Evolutionary conservation across 148 eudicot species (phyloP).

Genomic region (Rhododendron williamsianum): DNA sequence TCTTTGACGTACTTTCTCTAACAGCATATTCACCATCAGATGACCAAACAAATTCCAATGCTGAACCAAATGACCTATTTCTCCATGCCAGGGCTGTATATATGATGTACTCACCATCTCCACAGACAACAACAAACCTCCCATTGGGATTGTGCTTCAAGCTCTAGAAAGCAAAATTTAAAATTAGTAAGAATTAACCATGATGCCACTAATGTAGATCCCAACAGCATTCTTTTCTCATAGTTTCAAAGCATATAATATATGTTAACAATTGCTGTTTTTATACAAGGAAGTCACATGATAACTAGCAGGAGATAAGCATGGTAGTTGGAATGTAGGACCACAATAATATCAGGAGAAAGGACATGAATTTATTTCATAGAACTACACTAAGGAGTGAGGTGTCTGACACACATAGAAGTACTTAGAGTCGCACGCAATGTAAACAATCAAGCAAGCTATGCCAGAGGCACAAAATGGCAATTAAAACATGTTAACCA

Average conservation of each 20-base stretch:
- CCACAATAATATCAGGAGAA: neutral
- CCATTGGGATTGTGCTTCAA: conserved; percentile 98
- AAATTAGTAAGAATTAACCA: neutral
- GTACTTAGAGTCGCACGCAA: neutral
- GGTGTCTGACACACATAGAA: neutral
- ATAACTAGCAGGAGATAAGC: neutral
- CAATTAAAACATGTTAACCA: neutral
- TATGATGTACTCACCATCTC: conserved; percentile 91
- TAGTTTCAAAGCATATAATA: neutral
- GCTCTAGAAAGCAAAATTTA: conserved; percentile 39
- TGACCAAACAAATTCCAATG: conserved; percentile 94
- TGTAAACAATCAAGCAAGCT: neutral
- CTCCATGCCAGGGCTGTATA: conserved; percentile 96
- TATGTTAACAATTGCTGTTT: neutral
- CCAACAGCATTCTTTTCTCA: neutral
- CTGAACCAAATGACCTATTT: conserved; percentile 91
- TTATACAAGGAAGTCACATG: neutral
- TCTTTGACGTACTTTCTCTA: conserved; percentile 96
- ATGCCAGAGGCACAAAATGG: neutral
- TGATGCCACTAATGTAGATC: neutral
- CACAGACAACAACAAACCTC: conserved; percentile 97
- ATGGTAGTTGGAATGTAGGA: neutral
- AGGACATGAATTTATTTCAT: neutral
- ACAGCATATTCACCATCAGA: conserved; percentile 95
- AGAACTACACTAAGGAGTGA: neutral